Conservation (phyloP, 1,284 basidiomycete genomes). For the Tylopilus orsonianus region DNA sequence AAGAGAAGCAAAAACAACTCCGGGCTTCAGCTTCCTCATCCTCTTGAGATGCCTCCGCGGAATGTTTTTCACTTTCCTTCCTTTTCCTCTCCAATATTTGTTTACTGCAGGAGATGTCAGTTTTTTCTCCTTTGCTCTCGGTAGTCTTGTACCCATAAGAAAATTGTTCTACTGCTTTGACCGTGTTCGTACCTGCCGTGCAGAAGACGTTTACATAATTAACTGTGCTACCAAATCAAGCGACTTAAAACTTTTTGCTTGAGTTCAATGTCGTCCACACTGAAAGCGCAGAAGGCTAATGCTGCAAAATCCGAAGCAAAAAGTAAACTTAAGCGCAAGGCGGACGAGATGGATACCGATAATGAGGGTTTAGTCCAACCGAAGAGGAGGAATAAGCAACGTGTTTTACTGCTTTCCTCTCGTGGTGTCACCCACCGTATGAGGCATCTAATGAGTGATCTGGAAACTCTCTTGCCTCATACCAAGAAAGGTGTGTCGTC, state of each 20-base stretch:
- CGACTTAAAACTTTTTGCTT: neutral
- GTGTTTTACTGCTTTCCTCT: conserved; percentile 90
- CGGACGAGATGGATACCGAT: conserved; percentile 56
- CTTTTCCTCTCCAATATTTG: neutral
- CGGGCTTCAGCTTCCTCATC: conserved; percentile 40
- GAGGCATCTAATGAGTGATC: conserved; percentile 95
- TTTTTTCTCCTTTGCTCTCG: conserved; percentile 1
- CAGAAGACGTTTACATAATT: conserved; percentile 22
- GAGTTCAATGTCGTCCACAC: conserved; percentile 59
- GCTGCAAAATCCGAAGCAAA: conserved; percentile 49
- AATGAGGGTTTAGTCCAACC: conserved; percentile 35
- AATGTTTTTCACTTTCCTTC: neutral
- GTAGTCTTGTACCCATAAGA: conserved; percentile 15
- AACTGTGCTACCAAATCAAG: neutral
- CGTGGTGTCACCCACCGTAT: conserved; percentile 95
- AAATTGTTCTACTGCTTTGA: conserved; percentile 2
- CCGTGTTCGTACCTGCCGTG: neutral
- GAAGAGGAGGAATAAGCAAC: conserved; percentile 80
- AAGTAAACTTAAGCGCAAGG: conserved; percentile 60
- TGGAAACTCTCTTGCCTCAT: conserved; percentile 90
- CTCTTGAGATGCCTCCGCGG: conserved; percentile 20
- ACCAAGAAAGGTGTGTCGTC: conserved; percentile 85
- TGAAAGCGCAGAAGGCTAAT: conserved; percentile 64
- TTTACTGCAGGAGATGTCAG: conserved; percentile 8
- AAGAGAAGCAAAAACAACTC: conserved; percentile 84